These are phyloP conservation scores for Canavalia gladiata DNA, from an alignment of 306 rosid species.

Conservation along the genomic window DNA sequence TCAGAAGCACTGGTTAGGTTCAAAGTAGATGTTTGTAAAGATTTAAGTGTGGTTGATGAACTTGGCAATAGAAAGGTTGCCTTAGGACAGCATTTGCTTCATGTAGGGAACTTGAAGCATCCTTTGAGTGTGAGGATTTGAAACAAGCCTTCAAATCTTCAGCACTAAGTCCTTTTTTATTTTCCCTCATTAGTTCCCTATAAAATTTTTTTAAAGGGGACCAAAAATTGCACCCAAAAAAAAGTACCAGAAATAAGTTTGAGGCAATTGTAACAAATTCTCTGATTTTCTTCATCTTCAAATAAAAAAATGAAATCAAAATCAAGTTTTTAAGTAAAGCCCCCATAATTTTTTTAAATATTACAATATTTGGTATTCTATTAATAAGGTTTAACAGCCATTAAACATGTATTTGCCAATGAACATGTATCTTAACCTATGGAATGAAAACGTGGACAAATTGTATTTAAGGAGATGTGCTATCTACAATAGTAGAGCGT, in stretches of 20 bases:
- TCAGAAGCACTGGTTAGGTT: conserved; percentile 68
- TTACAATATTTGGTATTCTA: neutral
- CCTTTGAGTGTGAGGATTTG: conserved; percentile 74
- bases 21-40: conserved; percentile 87
- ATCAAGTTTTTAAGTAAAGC: neutral
- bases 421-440: too few species aligned
- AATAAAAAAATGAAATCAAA: conserved; percentile 6
- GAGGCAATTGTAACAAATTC: conserved; percentile 43
- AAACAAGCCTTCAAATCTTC: conserved; percentile 57
- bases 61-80: conserved; percentile 80
- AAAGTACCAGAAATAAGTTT: conserved; percentile 27
- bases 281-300: conserved; percentile 37
- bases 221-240: conserved; percentile 4
- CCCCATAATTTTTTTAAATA: neutral
- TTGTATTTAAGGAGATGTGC: too few species aligned
- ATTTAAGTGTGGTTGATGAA: conserved; percentile 89
- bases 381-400: too few species aligned
- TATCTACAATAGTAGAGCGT: too few species aligned
- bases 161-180: neutral
- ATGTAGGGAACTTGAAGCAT: conserved; percentile 83
- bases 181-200: conserved; percentile 35
- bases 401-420: too few species aligned
- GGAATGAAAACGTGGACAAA: too few species aligned
- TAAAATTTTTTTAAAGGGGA: conserved; percentile 26
- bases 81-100: conserved; percentile 80